Conservation (phyloP, 2,329 filamentous ascomycete genomes). For the Fusarium chlamydosporum region DNA sequence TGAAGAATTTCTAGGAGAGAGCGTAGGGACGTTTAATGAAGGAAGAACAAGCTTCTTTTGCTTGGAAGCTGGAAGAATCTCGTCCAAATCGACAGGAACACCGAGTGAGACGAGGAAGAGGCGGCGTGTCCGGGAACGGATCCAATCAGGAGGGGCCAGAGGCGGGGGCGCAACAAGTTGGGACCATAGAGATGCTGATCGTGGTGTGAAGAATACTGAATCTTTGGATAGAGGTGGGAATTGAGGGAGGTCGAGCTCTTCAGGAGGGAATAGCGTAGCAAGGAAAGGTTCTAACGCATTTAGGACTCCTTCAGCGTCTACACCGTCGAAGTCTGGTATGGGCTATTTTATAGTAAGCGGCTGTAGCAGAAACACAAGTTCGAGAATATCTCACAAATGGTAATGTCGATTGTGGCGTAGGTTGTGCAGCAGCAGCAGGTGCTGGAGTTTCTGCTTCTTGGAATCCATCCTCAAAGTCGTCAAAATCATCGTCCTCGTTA, state of each 20-base stretch:
- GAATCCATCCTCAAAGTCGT: constrained; percentile 81
- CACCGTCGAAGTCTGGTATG: constrained; percentile 75
- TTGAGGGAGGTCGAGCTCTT: constrained; percentile 66
- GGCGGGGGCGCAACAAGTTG: constrained; percentile 96
- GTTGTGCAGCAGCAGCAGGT: constrained; percentile 45
- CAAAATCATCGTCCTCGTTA: constrained; percentile 69
- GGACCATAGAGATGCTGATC: constrained; percentile 93
- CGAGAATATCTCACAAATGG: constrained; percentile 60
- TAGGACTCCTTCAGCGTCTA: constrained; percentile 72
- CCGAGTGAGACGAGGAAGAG: constrained; percentile 96
- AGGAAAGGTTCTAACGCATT: constrained; percentile 76
- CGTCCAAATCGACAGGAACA: constrained; percentile 95
- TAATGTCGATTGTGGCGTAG: constrained; percentile 58
- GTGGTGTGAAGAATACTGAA: constrained; percentile 84
- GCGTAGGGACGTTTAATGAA: constrained; percentile 80
- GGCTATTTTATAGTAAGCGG: constrained; percentile 62
- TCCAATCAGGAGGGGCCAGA: constrained; percentile 97
- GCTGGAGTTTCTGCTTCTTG: constrained; percentile 65
- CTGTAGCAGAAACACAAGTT: not conserved
- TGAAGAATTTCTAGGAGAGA: constrained; percentile 68
- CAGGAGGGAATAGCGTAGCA: constrained; percentile 73
- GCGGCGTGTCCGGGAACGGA: constrained; percentile 92
- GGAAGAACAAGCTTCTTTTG: constrained; percentile 97
- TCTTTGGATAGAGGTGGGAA: constrained; percentile 67
- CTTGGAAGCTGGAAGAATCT: constrained; percentile 96